Percentiles rank a stretch among this genome's conserved stretches.
phyloP scores from a whole-genome alignment of 345 rosid species.

The Conringia planisiliqua region DNA sequence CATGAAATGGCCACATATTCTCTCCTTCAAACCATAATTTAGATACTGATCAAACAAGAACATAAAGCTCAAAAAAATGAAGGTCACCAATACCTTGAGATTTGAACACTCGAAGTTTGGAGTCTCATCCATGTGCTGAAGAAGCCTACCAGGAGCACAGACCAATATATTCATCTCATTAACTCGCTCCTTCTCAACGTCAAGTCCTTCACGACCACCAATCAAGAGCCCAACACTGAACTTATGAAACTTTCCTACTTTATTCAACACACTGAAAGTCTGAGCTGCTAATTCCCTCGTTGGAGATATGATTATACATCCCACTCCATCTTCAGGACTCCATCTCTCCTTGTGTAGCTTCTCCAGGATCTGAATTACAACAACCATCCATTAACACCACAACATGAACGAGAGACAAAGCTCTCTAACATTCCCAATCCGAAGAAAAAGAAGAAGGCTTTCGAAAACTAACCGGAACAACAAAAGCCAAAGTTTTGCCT shows the following conservation, averaged over 20 bases:
- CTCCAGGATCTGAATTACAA: slow-evolving; percentile 61
- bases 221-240: slow-evolving; percentile 87
- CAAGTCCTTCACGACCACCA: slow-evolving; percentile 88
- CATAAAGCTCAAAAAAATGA: background rate
- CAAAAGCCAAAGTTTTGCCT: slow-evolving; percentile 88
- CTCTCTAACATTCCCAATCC: background rate
- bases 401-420: background rate
- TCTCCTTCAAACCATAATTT: background rate
- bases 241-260: slow-evolving; percentile 71
- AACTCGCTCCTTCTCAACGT: slow-evolving; percentile 70
- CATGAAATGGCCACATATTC: background rate
- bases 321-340: slow-evolving; percentile 91
- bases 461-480: slow-evolving; percentile 64
- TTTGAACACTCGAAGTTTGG: slow-evolving; percentile 90
- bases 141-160: slow-evolving; percentile 95
- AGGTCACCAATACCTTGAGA: slow-evolving; percentile 57
- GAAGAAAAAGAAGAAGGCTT: background rate
- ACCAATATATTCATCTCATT: slow-evolving; percentile 77
- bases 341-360: slow-evolving; percentile 76
- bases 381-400: background rate
- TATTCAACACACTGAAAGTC: slow-evolving; percentile 68
- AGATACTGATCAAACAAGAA: background rate
- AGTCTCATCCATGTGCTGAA: slow-evolving; percentile 98
- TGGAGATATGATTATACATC: slow-evolving; percentile 87
- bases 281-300: slow-evolving; percentile 88